Conservation (phyloP, 257 asterid species). For the Solanum chilense region DNA sequence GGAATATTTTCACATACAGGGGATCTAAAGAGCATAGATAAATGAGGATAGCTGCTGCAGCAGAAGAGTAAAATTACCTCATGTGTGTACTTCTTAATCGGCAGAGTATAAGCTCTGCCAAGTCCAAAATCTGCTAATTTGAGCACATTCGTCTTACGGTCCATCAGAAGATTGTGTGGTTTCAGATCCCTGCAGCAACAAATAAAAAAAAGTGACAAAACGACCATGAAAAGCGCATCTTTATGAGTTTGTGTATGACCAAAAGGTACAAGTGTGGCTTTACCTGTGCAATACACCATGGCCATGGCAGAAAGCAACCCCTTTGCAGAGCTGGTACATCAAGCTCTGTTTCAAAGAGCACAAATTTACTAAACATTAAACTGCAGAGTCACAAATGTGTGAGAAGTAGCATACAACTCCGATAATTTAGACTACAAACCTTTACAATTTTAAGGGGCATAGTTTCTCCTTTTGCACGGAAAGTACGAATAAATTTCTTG, state of each 20-base stretch:
- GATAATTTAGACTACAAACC: constrained; percentile 15
- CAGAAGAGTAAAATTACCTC: constrained; percentile 32
- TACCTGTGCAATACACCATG: constrained; percentile 94
- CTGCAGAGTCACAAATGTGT: neutral
- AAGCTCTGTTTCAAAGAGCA: constrained; percentile 39
- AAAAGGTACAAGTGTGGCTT: neutral
- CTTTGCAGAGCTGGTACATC: constrained; percentile 94
- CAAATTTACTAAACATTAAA: neutral
- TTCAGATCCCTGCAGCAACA: constrained; percentile 65
- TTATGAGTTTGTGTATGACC: neutral
- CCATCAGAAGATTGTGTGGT: constrained; percentile 97
- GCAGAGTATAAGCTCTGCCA: constrained; percentile 86
- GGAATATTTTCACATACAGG: neutral
- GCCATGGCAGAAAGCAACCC: constrained; percentile 95
- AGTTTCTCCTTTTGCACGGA: constrained; percentile 37
- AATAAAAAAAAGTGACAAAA: neutral
- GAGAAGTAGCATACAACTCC: neutral
- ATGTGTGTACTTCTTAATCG: constrained; percentile 94
- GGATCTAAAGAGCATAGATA: neutral
- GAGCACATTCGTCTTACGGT: constrained; percentile 79
- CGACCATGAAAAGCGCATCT: neutral
- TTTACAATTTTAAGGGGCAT: constrained; percentile 43
- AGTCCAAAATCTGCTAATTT: constrained; percentile 97
- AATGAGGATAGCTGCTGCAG: neutral
- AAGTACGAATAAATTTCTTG: constrained; percentile 75